phyloP scores from a whole-genome alignment of 2,329 filamentous ascomycete genomes.

The Aspergillaceae sp. region DNA sequence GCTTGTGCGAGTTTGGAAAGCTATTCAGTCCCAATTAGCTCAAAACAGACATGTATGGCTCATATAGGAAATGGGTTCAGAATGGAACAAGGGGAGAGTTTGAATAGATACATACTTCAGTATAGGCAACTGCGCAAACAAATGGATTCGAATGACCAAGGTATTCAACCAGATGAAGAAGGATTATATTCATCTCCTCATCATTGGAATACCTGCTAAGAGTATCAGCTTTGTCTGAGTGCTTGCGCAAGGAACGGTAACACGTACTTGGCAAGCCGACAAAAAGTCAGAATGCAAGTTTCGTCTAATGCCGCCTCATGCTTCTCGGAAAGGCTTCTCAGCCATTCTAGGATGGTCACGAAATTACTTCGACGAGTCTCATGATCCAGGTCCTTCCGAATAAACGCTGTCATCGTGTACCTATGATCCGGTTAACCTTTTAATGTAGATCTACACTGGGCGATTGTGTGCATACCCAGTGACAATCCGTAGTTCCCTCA shows the following conservation, averaged over 20 bases:
- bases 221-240: not conserved
- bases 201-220: constrained; percentile 56
- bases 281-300: constrained; percentile 76
- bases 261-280: constrained; percentile 63
- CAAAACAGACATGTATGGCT: not conserved
- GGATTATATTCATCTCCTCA: constrained; percentile 75
- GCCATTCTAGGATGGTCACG: constrained; percentile 58
- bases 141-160: constrained; percentile 74
- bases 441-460: not conserved
- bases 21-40: constrained; percentile 25
- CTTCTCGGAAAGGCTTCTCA: constrained; percentile 64
- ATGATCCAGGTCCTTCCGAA: constrained; percentile 42
- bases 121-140: constrained; percentile 71
- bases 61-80: no score
- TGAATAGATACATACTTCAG: constrained; percentile 50
- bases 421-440: constrained; percentile 29
- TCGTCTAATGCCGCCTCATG: constrained; percentile 63
- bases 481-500: constrained; percentile 74
- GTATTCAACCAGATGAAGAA: constrained; percentile 78
- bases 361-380: constrained; percentile 55
- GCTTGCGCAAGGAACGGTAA: constrained; percentile 1
- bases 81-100: no score
- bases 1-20: constrained; percentile 63
- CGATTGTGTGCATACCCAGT: constrained; percentile 48
- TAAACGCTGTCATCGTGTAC: constrained; percentile 57